Evolutionary conservation across 2,329 filamentous ascomycete genomes (phyloP).

Genomic region (Furcasterigmium furcatum): DNA sequence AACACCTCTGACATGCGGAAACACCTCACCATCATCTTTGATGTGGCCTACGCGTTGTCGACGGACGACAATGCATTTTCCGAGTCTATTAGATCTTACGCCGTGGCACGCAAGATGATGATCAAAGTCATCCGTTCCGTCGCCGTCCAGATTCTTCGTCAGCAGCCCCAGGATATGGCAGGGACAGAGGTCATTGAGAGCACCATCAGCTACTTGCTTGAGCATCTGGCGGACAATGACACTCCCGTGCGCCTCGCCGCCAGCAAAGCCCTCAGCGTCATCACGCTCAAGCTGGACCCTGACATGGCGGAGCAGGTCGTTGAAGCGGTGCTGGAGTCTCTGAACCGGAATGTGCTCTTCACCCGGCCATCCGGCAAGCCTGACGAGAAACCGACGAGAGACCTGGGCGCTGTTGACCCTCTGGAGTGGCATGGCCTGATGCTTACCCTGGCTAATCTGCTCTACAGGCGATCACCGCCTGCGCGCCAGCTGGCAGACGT

Average conservation of each 20-base stretch:
- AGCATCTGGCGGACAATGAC: conserved; percentile 78
- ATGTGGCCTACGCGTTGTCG: conserved; percentile 56
- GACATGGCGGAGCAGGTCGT: conserved; percentile 86
- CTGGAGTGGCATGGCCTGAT: conserved; percentile 91
- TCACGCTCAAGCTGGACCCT: conserved; percentile 74
- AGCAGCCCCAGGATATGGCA: conserved; percentile 33
- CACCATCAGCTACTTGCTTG: conserved; percentile 77
- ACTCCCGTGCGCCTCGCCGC: conserved; percentile 87
- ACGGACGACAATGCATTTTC: conserved; percentile 44
- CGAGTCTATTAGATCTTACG: conserved; percentile 62
- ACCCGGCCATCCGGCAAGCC: conserved; percentile 32
- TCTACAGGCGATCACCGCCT: conserved; percentile 82
- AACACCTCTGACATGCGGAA: conserved; percentile 72
- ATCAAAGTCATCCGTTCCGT: conserved; percentile 83
- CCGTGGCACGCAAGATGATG: conserved; percentile 75
- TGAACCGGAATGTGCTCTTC: conserved; percentile 55
- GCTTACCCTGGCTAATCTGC: conserved; percentile 78
- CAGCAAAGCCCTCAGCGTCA: conserved; percentile 86
- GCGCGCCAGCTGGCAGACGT: conserved; percentile 68
- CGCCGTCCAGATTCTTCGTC: conserved; percentile 61
- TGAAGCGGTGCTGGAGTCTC: conserved; percentile 76
- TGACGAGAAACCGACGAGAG: conserved; percentile 36
- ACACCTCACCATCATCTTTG: conserved; percentile 64
- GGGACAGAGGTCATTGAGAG: conserved; percentile 66
- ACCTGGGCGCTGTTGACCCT: conserved; percentile 74